A percentile compares a stretch with the other conserved stretches of the same genome.
These are phyloP conservation scores for Penicillium capsulatum DNA, from an alignment of 2,329 filamentous ascomycete species.

Conservation along the genomic window DNA sequence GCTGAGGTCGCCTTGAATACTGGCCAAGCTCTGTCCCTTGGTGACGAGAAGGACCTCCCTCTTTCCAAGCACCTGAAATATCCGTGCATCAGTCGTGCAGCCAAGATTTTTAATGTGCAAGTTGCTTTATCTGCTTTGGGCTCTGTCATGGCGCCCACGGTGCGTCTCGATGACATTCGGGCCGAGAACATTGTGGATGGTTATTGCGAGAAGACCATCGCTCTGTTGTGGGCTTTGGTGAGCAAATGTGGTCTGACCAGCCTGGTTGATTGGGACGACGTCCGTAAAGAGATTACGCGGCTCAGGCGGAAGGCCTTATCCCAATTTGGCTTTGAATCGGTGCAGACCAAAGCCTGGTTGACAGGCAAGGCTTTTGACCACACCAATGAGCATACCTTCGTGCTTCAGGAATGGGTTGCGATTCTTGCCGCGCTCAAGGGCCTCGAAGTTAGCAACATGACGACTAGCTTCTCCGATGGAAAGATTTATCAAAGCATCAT, in stretches of 20 bases:
- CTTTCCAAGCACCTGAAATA: constrained; percentile 57
- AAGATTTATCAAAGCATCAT: constrained; percentile 54
- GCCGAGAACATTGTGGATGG: constrained; percentile 61
- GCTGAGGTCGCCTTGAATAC: constrained; percentile 45
- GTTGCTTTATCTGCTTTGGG: constrained; percentile 53
- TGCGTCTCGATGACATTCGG: constrained; percentile 43
- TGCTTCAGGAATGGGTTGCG: constrained; percentile 56
- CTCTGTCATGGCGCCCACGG: constrained; percentile 40
- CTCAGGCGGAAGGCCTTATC: constrained; percentile 32
- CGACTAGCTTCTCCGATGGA: constrained; percentile 55
- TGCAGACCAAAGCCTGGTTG: constrained; percentile 18
- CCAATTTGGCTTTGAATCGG: constrained; percentile 13
- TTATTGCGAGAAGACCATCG: constrained; percentile 61
- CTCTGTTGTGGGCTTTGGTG: constrained; percentile 57
- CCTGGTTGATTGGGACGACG: constrained; percentile 54
- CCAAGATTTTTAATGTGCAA: constrained; percentile 58
- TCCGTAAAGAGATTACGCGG: constrained; percentile 50
- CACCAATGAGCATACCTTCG: constrained; percentile 30
- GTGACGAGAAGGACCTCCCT: constrained; percentile 41
- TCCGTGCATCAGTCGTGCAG: constrained; percentile 52
- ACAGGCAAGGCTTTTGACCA: constrained; percentile 23
- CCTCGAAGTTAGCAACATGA: constrained; percentile 51
- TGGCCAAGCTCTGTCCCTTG: constrained; percentile 40
- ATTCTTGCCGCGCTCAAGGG: constrained; percentile 48
- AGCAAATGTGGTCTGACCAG: constrained; percentile 52